A percentile compares a stretch with the other conserved stretches of the same genome.
These are phyloP conservation scores for Ampelocalamus luodianensis DNA, from an alignment of 176 grass and related monocot genomes.

Conservation along the genomic window DNA sequence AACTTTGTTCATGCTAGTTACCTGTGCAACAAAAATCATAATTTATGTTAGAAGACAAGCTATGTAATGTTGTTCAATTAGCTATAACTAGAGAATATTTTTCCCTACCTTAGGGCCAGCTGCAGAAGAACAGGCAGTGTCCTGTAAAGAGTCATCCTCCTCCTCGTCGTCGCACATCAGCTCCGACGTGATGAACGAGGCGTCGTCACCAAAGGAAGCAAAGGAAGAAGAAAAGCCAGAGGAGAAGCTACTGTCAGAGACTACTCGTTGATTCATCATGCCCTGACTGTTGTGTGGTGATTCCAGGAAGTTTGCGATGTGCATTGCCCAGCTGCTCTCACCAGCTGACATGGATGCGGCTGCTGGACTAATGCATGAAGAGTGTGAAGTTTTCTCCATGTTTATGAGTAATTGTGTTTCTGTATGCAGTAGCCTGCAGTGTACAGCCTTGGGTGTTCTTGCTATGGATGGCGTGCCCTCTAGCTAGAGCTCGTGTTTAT, in stretches of 20 bases:
- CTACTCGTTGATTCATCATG: background rate
- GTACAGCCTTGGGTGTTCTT: constrained; percentile 3
- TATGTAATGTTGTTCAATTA: background rate
- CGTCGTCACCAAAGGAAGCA: constrained; percentile 22
- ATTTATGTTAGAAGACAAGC: constrained; percentile 15
- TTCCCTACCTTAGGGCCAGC: constrained; percentile 51
- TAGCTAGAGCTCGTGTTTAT: constrained; percentile 18
- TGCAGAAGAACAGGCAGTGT: constrained; percentile 67
- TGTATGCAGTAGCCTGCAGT: background rate
- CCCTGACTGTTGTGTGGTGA: constrained; percentile 28
- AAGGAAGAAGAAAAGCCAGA: constrained; percentile 54
- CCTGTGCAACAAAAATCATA: constrained; percentile 28
- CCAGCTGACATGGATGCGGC: constrained; percentile 37
- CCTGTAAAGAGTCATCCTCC: constrained; percentile 56
- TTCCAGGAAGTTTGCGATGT: constrained; percentile 50
- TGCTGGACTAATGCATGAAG: constrained; percentile 47
- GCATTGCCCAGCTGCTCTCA: constrained; percentile 60
- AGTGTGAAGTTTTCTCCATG: constrained; percentile 47
- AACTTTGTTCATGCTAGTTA: constrained; percentile 37
- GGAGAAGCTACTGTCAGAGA: constrained; percentile 46
- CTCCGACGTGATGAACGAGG: constrained; percentile 54
- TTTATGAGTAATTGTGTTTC: background rate
- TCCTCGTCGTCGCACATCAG: constrained; percentile 41
- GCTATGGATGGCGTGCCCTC: background rate
- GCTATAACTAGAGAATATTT: background rate